Base-by-base conservation (phyloP, 2,329 filamentous ascomycete species). In the Sclerotiophoma versabilis region DNA sequence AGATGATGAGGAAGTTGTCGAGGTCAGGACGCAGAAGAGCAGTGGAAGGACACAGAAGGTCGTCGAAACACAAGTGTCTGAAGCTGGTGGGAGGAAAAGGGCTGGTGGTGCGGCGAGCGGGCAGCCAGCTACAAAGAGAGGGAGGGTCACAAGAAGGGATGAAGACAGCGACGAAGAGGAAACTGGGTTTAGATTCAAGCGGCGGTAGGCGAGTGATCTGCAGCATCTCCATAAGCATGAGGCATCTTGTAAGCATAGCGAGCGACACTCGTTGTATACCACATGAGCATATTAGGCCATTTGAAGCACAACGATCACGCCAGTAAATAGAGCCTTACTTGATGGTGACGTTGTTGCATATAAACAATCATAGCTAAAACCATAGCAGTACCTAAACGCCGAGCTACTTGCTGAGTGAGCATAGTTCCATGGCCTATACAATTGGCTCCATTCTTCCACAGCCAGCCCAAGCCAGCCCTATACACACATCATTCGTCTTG, bases 141-240 rank as follows among this genome's bases (percentile, higher is more conserved):
- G 60, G 4, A 67, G 63, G 23, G 38, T 60, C 23, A 29, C 46
- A 4, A 59, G 54, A 37, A 62, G 64, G 27, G 71, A 75, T 6
- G 81, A 82, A 6, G 82, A 80, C 34, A 84, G 84, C 37, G 83
- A 84, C 64, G 84, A 84, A 23, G 83, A 85, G 63, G 82, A 81
- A 58, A 74, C 80, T 53, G 81, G 81, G 26, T 84, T 84, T 62
- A 77, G 81, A 49, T 85, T 86, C 60, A 79, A 79, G 60, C 75
- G 63, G 42, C 61, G 62, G 38, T 55, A 42, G 22, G 34, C 10
- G 51, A 34, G 33, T n/a, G 7, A 11, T 43, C 8, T 25, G 17
- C 4, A 23, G 4, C 14, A 22, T 25, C 8, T 7, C 5, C 23
- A 19, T 6, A 11, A 5, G 34, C 5, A 14, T 19, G 14, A 5